These are phyloP conservation scores for Sporothrix inflata DNA, from an alignment of 2,329 filamentous ascomycete species.

Conservation along the genomic window DNA sequence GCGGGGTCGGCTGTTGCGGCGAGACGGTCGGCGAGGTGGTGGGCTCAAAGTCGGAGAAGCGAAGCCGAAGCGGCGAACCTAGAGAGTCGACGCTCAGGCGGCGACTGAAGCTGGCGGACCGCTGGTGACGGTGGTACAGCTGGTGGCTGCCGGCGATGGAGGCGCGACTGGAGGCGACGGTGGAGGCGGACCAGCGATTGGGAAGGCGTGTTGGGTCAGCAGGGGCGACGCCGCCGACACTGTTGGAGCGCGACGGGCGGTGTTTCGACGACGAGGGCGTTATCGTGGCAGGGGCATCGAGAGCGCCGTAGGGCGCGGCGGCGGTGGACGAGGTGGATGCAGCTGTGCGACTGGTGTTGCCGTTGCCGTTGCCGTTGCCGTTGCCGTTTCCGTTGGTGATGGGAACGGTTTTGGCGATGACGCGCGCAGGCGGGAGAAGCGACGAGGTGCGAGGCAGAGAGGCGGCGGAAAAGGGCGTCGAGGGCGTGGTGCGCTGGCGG, in stretches of 20 bases:
- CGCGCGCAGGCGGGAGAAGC: constrained; percentile 46
- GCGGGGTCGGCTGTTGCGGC: constrained; percentile 36
- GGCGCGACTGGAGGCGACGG: constrained; percentile 52
- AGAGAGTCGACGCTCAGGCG: constrained; percentile 52
- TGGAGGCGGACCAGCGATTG: constrained; percentile 59
- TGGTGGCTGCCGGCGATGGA: constrained; percentile 39
- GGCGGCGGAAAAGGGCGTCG: constrained; percentile 38
- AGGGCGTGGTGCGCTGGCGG: constrained; percentile 14
- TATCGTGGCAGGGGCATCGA: constrained; percentile 33
- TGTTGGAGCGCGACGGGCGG: constrained; percentile 45
- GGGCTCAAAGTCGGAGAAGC: background rate
- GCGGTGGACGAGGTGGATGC: background rate
- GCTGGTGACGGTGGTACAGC: constrained; percentile 39
- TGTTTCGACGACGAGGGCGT: constrained; percentile 18
- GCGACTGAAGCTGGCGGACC: constrained; percentile 43
- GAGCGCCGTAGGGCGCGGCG: constrained; percentile 30
- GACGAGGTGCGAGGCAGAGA: constrained; percentile 50
- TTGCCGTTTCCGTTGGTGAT: background rate
- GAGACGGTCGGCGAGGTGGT: background rate
- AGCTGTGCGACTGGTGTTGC: background rate
- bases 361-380: background rate
- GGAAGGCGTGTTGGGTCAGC: constrained; percentile 52
- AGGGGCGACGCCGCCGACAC: constrained; percentile 41
- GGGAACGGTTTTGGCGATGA: constrained; percentile 33
- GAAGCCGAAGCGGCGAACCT: constrained; percentile 35